phyloP scores from a whole-genome alignment of 192 early-diverging fungal genomes.

The Haplosporangium gracile region DNA sequence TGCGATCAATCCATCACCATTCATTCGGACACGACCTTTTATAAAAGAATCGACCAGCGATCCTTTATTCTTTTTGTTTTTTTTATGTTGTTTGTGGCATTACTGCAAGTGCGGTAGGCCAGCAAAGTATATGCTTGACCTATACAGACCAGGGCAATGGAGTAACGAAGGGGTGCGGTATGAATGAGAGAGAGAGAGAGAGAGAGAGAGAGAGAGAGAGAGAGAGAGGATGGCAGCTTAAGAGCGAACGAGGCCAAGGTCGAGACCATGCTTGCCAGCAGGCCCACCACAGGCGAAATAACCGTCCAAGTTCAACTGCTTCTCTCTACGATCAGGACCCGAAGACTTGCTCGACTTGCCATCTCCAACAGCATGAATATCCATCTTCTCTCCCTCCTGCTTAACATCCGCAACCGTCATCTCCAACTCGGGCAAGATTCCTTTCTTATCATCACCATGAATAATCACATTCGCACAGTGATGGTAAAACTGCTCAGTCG shows the following conservation, averaged over 20 bases:
- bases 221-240: neutral
- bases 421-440: constrained; percentile 17
- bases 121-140: neutral
- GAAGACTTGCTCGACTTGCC: constrained; percentile 11
- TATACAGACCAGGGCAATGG: neutral
- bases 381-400: constrained; percentile 9
- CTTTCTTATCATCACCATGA: constrained; percentile 39
- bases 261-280: constrained; percentile 25
- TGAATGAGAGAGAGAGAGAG: neutral
- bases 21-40: neutral
- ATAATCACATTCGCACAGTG: constrained; percentile 79
- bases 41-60: neutral
- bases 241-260: constrained; percentile 17
- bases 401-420: constrained; percentile 32
- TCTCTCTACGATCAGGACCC: constrained; percentile 17
- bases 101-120: neutral
- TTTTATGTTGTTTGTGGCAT: neutral
- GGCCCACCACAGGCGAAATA: constrained; percentile 26
- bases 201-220: no score
- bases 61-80: neutral
- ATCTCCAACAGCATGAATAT: constrained; percentile 25
- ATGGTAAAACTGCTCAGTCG: constrained; percentile 82
- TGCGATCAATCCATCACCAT: neutral
- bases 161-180: neutral
- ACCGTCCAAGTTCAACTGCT: constrained; percentile 7